phyloP scores from a whole-genome alignment of 106 monocot genomes.

The Dioscorea zingiberensis region DNA sequence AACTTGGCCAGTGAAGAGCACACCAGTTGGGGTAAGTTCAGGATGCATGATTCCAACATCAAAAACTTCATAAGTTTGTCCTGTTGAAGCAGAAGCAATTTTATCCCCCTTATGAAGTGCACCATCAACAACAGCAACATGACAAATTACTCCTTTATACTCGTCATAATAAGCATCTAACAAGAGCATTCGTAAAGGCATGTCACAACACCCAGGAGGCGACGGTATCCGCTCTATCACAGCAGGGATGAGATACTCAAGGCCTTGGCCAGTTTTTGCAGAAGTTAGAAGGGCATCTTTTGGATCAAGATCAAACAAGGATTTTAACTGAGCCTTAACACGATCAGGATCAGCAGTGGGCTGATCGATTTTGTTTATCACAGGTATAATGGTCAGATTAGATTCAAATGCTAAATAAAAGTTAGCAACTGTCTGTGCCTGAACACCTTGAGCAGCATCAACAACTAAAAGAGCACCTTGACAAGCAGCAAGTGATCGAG shows the following conservation, averaged over 20 bases:
- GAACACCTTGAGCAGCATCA: constrained; percentile 99
- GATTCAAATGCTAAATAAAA: constrained; percentile 95
- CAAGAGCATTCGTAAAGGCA: constrained; percentile 87
- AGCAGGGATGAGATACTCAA: constrained; percentile 91
- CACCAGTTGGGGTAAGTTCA: constrained; percentile 84
- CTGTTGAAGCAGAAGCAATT: constrained; percentile 74
- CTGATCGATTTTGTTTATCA: constrained; percentile 99
- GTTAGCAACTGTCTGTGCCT: constrained; percentile 98
- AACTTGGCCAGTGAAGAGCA: constrained; percentile 93
- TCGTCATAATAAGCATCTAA: constrained; percentile 99
- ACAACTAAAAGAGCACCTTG: constrained; percentile 97
- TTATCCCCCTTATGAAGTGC: constrained; percentile 85
- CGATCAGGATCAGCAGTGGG: constrained; percentile 96
- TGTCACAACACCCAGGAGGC: constrained; percentile 64
- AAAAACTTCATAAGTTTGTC: constrained; percentile 75
- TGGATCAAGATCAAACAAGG: constrained; percentile 90
- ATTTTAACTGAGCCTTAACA: constrained; percentile 85
- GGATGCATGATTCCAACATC: constrained; percentile 98
- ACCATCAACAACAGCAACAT: constrained; percentile 98
- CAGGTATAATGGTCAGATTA: constrained; percentile 83
- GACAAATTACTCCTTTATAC: constrained; percentile 96
- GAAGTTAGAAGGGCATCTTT: constrained; percentile 82
- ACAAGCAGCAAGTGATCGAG: constrained; percentile 95
- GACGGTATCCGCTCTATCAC: constrained; percentile 78
- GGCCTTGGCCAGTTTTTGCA: constrained; percentile 95